Percentiles rank a stretch among this genome's conserved stretches.
phyloP scores from a whole-genome alignment of 768 basidiomycete species.

The Trametes maxima region DNA sequence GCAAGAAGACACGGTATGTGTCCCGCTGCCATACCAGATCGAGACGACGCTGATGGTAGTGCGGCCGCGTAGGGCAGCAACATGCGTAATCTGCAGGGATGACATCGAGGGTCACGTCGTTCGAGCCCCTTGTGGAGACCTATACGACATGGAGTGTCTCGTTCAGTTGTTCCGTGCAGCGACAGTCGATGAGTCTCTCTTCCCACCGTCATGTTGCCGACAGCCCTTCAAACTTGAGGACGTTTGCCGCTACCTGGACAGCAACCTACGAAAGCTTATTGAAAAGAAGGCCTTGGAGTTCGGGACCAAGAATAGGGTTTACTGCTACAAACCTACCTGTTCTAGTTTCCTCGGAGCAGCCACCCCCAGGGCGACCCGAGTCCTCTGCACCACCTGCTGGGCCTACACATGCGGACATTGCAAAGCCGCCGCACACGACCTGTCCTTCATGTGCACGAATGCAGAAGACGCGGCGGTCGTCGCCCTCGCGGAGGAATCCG shows the following conservation, averaged over 20 bases:
- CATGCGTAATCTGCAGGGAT: constrained; percentile 26
- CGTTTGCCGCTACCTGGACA: constrained; percentile 23
- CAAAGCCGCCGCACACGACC: constrained; percentile 48
- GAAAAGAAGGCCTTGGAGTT: constrained; percentile 50
- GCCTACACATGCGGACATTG: constrained; percentile 48
- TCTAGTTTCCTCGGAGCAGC: constrained; percentile 55
- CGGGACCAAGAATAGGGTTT: constrained; percentile 48
- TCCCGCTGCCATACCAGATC: no score
- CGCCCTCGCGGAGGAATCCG: constrained; percentile 44
- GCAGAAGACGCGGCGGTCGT: constrained; percentile 44
- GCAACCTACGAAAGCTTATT: constrained; percentile 31
- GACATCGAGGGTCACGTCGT: constrained; percentile 16
- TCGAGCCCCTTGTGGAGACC: constrained; percentile 26
- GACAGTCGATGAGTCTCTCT: constrained; percentile 32
- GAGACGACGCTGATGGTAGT: background rate
- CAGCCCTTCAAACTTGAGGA: constrained; percentile 24
- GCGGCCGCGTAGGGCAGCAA: background rate
- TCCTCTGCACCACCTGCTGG: constrained; percentile 46
- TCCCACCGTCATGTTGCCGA: constrained; percentile 35
- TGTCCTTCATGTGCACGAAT: constrained; percentile 38
- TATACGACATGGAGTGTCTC: constrained; percentile 33
- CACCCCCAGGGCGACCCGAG: constrained; percentile 13
- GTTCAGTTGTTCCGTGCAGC: constrained; percentile 31
- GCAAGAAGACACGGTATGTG: background rate
- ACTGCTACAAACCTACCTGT: constrained; percentile 51